Percentiles rank a stretch among this genome's conserved stretches.
Conservation (phyloP, 331 rosid species). For the Malus hybrid region DNA sequence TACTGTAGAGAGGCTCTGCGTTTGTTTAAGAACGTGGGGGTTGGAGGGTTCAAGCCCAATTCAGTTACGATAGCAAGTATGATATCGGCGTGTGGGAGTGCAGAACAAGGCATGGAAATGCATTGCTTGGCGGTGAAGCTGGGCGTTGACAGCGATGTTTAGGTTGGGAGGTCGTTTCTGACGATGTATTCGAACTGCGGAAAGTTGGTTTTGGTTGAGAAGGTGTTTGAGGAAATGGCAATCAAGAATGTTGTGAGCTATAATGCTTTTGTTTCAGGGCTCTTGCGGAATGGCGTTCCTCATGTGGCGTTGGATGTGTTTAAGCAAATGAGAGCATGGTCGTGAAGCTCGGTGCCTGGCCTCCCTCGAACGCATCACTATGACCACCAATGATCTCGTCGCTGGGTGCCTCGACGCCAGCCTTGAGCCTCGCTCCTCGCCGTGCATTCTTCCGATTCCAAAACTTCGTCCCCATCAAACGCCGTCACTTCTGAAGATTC, state of each 20-base stretch:
- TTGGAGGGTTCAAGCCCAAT: slow-evolving; percentile 37
- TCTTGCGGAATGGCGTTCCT: slow-evolving; percentile 40
- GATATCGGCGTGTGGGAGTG: slow-evolving; percentile 25
- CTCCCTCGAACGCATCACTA: no score
- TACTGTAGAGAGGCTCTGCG: slow-evolving; percentile 25
- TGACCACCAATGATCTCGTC: no score
- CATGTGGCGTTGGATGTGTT: slow-evolving; percentile 41
- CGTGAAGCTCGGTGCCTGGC: no score
- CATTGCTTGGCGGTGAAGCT: slow-evolving; percentile 59
- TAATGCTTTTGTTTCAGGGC: slow-evolving; percentile 59
- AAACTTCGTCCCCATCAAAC: no score
- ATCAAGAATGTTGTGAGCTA: slow-evolving; percentile 55
- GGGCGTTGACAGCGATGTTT: slow-evolving; percentile 59
- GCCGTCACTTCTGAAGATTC: no score
- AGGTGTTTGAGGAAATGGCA: slow-evolving; percentile 39
- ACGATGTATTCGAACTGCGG: slow-evolving; percentile 42
- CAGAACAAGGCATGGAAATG: slow-evolving; percentile 22
- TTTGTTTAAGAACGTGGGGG: slow-evolving; percentile 22
- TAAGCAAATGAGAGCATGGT: slow-evolving; percentile 38
- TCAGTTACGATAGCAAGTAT: slow-evolving; percentile 51
- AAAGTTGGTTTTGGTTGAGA: slow-evolving; percentile 29
- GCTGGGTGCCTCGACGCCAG: no score
- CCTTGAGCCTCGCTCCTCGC: no score
- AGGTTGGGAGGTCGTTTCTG: slow-evolving; percentile 50
- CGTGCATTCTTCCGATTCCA: no score